Evolutionary conservation across 2,329 filamentous ascomycete genomes (phyloP).

Genomic region (Trichoderma oligosporum): DNA sequence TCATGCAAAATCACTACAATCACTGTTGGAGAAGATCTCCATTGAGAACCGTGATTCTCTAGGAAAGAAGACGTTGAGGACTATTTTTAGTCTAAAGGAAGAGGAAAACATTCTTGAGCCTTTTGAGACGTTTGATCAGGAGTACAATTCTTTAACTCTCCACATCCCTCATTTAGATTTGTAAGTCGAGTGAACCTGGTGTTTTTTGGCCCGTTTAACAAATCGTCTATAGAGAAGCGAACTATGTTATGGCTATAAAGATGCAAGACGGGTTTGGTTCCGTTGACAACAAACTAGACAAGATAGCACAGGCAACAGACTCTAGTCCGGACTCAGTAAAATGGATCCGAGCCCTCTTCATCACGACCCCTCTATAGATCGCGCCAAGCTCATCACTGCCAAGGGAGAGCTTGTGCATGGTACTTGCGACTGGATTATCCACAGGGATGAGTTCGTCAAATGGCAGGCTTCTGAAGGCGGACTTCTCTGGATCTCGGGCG

Average conservation of each 20-base stretch:
- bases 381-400: not conserved
- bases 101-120: not conserved
- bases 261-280: not conserved
- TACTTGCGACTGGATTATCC: slow-evolving; percentile 1
- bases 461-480: not conserved
- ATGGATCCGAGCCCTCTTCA: not conserved
- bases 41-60: not conserved
- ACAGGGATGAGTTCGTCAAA: not conserved
- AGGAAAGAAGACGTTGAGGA: not conserved
- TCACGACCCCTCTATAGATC: not conserved
- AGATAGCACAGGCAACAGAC: not conserved
- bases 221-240: not conserved
- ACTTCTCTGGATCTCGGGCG: slow-evolving; percentile 11
- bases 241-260: not conserved
- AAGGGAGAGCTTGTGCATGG: not conserved
- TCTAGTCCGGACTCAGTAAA: not conserved
- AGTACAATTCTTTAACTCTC: not conserved
- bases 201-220: too few relatives aligned
- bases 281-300: not conserved
- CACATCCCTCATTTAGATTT: not conserved
- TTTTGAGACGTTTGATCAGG: not conserved
- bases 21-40: not conserved
- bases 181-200: too few relatives aligned
- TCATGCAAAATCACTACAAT: not conserved
- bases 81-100: not conserved